Evolutionary conservation across 1,139 yeast species (phyloP), one percentile per base, ranked within the genome.

Genomic region (Candida glucosophila): DNA sequence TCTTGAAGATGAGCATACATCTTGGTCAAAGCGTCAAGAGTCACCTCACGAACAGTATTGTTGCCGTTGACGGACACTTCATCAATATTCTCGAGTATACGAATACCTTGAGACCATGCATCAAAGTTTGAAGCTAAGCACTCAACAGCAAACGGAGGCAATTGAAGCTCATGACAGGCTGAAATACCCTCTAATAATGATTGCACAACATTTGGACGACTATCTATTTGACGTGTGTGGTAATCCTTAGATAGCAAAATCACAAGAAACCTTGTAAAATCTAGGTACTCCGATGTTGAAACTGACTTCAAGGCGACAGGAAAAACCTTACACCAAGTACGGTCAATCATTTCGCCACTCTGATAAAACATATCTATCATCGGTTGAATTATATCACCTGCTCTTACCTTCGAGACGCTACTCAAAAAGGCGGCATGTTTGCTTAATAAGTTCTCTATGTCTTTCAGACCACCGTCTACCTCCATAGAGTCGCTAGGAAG

Each of bases 131-230:
- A 67, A 7, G 95, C 96, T 23, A 90, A 59, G 40, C 88, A 86
- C 47, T 88, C 93, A 25, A 88, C 77, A 18, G 94, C 68, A 51
- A 90, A 95, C 4, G 99, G 97, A 4, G 99, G 98, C n/a, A 85
- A 52, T 39, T 79, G 88, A 6, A 86, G 57, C 14, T 71, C 78
- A 11, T 77, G 73, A 35, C 92, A 77, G 32, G 68, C 60, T 3
- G 88, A 76, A 17, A 83, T 69, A 22, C 94, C 96, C 38, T 79
- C 93, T 25, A 92, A 57, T 33, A 92, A 55, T 2, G 93, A 77
- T 37, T 81, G 86, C 7, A 92, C 72, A 3, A 86, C 95, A 46
- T 92, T 92, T 1, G 95, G 93, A 30, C 92, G 71, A 33, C 75
- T 67, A 34, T 85, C 93, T 24, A 80, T 75, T 55, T 92, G 98